Conservation (phyloP, 1,139 yeast species). For the Meyerozyma elateridarum region DNA sequence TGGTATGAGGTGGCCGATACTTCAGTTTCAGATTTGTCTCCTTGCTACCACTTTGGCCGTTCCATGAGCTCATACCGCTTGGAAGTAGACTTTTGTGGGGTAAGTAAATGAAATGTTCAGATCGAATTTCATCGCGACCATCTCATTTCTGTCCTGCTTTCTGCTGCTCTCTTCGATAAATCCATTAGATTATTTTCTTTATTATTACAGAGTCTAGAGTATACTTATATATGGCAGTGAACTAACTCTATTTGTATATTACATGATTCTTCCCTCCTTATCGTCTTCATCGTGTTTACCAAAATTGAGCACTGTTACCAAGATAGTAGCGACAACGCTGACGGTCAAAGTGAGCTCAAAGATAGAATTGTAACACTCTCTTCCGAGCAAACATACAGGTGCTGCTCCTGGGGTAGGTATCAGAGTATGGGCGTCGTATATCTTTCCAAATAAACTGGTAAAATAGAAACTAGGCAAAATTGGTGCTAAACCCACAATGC, state of each 20-base stretch:
- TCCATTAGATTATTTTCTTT: no score
- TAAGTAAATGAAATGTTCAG: no score
- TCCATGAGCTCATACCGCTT: neutral
- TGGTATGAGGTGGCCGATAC: no score
- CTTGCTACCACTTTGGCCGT: slow-evolving; percentile 1
- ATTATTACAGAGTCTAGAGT: no score
- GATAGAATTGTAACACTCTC: slow-evolving; percentile 16
- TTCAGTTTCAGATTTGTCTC: neutral
- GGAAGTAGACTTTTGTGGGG: neutral
- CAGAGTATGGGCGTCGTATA: slow-evolving; percentile 42
- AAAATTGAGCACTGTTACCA: slow-evolving; percentile 14
- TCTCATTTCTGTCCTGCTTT: no score
- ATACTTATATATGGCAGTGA: no score
- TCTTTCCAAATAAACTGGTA: slow-evolving; percentile 47
- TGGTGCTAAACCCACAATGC: slow-evolving; percentile 51
- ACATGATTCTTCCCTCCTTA: no score
- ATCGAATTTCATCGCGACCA: no score
- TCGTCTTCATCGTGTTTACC: slow-evolving; percentile 9
- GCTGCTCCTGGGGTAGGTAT: slow-evolving; percentile 9
- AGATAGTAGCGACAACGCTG: slow-evolving; percentile 8
- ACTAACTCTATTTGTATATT: no score
- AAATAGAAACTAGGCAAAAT: slow-evolving; percentile 47
- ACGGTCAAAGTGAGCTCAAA: slow-evolving; percentile 13
- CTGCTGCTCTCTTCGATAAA: no score
- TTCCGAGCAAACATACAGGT: slow-evolving; percentile 13